phyloP scores from a whole-genome alignment of 495 filamentous ascomycete genomes.

The Oleoguttula mirabilis region DNA sequence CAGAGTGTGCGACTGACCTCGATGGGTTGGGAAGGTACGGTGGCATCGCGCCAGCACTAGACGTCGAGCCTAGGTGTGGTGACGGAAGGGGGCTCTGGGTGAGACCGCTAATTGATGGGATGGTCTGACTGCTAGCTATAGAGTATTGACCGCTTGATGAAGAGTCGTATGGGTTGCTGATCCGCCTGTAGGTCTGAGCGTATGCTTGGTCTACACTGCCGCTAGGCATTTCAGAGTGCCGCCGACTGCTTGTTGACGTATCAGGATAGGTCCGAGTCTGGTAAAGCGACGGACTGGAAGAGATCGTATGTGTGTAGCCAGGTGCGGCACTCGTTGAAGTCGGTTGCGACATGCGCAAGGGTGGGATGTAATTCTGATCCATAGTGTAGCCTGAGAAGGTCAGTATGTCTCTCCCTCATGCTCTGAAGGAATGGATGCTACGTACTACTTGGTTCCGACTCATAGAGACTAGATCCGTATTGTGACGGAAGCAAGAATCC shows the following conservation, averaged over 20 bases:
- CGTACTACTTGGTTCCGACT: constrained; percentile 15
- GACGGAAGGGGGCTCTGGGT: constrained; percentile 16
- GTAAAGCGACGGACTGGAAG: constrained; percentile 16
- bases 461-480: constrained; percentile 11
- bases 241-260: background rate
- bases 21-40: constrained; percentile 8
- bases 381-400: constrained; percentile 19
- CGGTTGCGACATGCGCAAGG: constrained; percentile 15
- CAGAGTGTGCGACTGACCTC: background rate
- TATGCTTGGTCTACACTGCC: constrained; percentile 3
- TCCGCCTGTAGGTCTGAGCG: constrained; percentile 5
- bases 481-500: constrained; percentile 19
- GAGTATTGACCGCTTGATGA: constrained; percentile 2
- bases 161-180: constrained; percentile 17
- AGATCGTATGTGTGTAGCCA: constrained; percentile 13
- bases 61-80: background rate
- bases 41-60: background rate
- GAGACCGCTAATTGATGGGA: constrained; percentile 18
- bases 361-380: constrained; percentile 18
- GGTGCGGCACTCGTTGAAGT: background rate
- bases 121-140: constrained; percentile 5
- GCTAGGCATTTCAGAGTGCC: constrained; percentile 8
- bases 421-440: too few species aligned
- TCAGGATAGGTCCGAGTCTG: constrained; percentile 2
- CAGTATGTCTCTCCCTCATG: too few species aligned